Evolutionary conservation across 2,329 filamentous ascomycete genomes (phyloP).

Genomic region (Monilinia fructicola): DNA sequence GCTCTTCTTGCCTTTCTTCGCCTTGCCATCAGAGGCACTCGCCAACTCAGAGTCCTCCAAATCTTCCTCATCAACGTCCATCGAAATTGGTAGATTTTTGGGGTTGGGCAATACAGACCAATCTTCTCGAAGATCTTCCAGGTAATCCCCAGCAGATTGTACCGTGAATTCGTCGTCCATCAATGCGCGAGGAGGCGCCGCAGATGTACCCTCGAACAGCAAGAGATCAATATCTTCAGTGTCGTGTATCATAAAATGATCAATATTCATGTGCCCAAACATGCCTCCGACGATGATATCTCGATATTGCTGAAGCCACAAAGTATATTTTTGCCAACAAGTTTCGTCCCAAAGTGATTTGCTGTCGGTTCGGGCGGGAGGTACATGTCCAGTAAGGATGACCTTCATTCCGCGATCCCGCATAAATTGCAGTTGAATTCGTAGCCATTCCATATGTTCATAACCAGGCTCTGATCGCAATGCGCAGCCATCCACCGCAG

Average conservation of each 20-base stretch:
- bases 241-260: slow-evolving; percentile 94
- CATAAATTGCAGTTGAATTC: slow-evolving; percentile 81
- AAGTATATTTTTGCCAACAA: slow-evolving; percentile 95
- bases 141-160: slow-evolving; percentile 73
- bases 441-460: slow-evolving; percentile 94
- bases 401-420: slow-evolving; percentile 87
- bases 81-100: slow-evolving; percentile 4
- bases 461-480: slow-evolving; percentile 80
- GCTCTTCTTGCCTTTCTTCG: slow-evolving; percentile 47
- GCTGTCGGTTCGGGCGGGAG: slow-evolving; percentile 78
- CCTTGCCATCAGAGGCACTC: slow-evolving; percentile 34
- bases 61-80: not conserved
- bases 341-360: slow-evolving; percentile 94
- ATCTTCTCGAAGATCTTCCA: slow-evolving; percentile 71
- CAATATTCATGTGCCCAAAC: slow-evolving; percentile 98
- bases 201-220: slow-evolving; percentile 41
- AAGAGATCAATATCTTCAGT: slow-evolving; percentile 70
- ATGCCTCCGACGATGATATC: slow-evolving; percentile 79
- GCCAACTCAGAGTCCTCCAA: not conserved
- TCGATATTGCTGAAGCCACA: slow-evolving; percentile 87
- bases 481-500: slow-evolving; percentile 87
- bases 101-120: slow-evolving; percentile 72
- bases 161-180: slow-evolving; percentile 59
- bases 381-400: slow-evolving; percentile 91
- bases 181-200: slow-evolving; percentile 39